Evolutionary conservation across 208 protist species (phyloP), one percentile per base, ranked within the genome.

Genomic region (Leishmania guyanensis): DNA sequence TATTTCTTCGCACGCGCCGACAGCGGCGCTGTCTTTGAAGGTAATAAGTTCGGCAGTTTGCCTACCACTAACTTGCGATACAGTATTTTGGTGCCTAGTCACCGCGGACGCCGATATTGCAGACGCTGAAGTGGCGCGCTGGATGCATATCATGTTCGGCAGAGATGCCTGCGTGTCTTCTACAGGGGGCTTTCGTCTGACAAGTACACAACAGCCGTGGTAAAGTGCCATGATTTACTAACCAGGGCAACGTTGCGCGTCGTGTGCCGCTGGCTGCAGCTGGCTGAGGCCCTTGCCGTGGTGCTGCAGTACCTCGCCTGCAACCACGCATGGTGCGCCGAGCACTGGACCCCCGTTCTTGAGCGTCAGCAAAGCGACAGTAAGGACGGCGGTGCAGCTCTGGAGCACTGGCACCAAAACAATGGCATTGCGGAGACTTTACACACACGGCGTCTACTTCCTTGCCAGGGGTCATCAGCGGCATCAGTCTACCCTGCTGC

Each of bases 301-400:
- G 53, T 36, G 36, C 29, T 80, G 39, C 43, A 71, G n/a, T 46
- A 50, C 39, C 77, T 85, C 39, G 82, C 82, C 20, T 36, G 62
- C 71, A 78, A 77, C 33, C 82, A 81, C 56, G 77, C 77, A 46
- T 16, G 33, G 62, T 81, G 77, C 58, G 77, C 72, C 29, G n/a
- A 66, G 43, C 17, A 39, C 50, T 82, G 82, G 82, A 65, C 64
- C 5, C 51, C 77, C 8, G 39, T 56, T 56, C 69, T 74, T 20
- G 46, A 50, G 46, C n/a, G 48, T 20, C 48, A 76, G 20, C 16
- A 33, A 16, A 22, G 29, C 72, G 16, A 43, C 50, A 16, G 53
- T 9, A 4, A 62, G 48, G 51, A 3, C 2, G 33, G n/a, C 51
- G 33, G 14, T 20, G 10, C 29, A 33, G 51, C 14, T 46, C 9